Conservation (phyloP, 192 early-diverging fungal genomes). For the Entophlyctis luteolus region DNA sequence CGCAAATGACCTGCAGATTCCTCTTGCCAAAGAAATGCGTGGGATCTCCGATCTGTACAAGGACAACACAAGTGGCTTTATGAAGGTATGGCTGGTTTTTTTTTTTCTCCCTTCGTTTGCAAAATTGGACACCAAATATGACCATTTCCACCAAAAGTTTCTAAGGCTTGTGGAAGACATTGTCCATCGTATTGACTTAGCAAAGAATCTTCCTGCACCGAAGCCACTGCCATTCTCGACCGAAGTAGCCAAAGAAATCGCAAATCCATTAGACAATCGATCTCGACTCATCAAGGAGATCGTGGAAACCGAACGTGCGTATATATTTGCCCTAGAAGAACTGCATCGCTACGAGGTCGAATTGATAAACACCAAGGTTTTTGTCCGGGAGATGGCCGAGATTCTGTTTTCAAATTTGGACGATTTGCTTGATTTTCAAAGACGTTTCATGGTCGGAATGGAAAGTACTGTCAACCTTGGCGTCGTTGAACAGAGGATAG, state of each 20-base stretch:
- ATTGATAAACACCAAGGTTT: conserved; percentile 53
- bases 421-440: conserved; percentile 92
- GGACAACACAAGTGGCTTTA: conserved; percentile 93
- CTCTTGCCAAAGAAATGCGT: conserved; percentile 70
- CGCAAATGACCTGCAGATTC: conserved; percentile 64
- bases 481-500: conserved; percentile 82
- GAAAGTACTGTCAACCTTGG: conserved; percentile 69
- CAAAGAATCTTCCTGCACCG: conserved; percentile 54
- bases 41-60: conserved; percentile 82
- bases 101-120: background rate
- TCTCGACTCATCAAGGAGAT: conserved; percentile 83
- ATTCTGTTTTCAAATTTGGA: conserved; percentile 91
- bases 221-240: conserved; percentile 41
- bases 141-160: conserved; percentile 53
- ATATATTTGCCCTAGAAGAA: conserved; percentile 82
- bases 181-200: conserved; percentile 70
- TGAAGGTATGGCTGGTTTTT: conserved; percentile 67
- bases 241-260: conserved; percentile 8
- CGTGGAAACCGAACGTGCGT: conserved; percentile 88
- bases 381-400: conserved; percentile 73
- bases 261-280: conserved; percentile 76
- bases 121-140: background rate
- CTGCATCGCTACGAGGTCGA: conserved; percentile 50
- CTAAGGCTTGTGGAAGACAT: conserved; percentile 79
- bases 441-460: conserved; percentile 85